These are phyloP conservation scores for Aspergillus biplanus DNA, from an alignment of 495 filamentous ascomycete species.

Conservation along the genomic window DNA sequence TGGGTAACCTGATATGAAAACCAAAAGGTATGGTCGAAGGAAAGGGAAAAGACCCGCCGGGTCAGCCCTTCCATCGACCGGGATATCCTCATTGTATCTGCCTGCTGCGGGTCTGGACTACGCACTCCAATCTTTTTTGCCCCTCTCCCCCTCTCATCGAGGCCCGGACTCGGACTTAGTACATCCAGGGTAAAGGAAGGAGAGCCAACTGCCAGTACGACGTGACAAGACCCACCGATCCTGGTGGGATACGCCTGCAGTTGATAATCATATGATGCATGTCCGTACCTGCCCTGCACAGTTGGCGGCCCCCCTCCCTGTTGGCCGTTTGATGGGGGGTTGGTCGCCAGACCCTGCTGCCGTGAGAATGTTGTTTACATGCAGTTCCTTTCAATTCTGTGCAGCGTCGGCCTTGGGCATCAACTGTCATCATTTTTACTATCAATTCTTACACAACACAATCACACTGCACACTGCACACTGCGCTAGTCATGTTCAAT, in stretches of 20 bases:
- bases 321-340: not conserved
- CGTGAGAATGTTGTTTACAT: constrained; percentile 3
- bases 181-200: not conserved
- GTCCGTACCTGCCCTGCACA: not conserved
- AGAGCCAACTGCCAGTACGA: too few species aligned
- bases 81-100: too few species aligned
- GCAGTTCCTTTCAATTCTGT: not conserved
- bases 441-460: not conserved
- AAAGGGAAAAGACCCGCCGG: too few species aligned
- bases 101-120: too few species aligned
- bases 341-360: constrained; percentile 1
- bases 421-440: not conserved
- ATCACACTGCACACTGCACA: too few species aligned
- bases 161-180: not conserved
- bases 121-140: not conserved
- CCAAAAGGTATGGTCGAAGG: too few species aligned
- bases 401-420: not conserved
- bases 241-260: not conserved
- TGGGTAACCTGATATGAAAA: not conserved
- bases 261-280: not conserved
- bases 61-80: too few species aligned
- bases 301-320: not conserved
- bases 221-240: not conserved
- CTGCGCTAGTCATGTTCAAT: too few species aligned
- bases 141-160: not conserved